Conservation (phyloP, 2,329 filamentous ascomycete genomes). For the Chaetothyriales sp. region DNA sequence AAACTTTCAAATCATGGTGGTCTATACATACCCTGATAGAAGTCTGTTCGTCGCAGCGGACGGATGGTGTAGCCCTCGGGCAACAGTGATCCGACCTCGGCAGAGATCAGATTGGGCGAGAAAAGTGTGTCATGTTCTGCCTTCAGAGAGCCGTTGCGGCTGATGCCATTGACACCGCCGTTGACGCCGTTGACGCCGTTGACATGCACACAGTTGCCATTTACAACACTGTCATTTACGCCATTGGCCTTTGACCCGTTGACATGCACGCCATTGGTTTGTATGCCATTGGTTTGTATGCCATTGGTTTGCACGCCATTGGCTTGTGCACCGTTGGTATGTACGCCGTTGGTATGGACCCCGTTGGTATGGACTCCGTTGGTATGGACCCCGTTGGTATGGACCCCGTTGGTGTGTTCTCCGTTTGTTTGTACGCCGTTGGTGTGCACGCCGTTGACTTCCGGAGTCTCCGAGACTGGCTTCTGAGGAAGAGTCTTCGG, state of each 20-base stretch:
- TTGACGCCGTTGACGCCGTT: slow-evolving; percentile 4
- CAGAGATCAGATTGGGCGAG: slow-evolving; percentile 59
- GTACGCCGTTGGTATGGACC: too few relatives aligned
- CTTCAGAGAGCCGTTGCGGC: neutral
- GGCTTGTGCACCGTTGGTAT: too few relatives aligned
- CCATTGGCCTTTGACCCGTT: too few relatives aligned
- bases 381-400: too few relatives aligned
- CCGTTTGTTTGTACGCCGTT: too few relatives aligned
- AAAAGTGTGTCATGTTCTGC: slow-evolving; percentile 47
- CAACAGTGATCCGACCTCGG: slow-evolving; percentile 54
- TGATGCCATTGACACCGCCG: too few relatives aligned
- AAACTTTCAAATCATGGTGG: neutral
- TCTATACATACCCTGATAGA: slow-evolving; percentile 36
- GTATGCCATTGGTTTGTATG: too few relatives aligned
- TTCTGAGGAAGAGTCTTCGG: neutral
- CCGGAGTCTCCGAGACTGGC: neutral
- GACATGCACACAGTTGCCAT: neutral
- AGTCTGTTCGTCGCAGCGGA: slow-evolving; percentile 64
- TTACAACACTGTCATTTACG: too few relatives aligned
- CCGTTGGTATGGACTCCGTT: neutral
- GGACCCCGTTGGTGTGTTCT: too few relatives aligned
- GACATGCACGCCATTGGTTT: too few relatives aligned
- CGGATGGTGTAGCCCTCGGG: slow-evolving; percentile 73
- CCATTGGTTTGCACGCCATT: too few relatives aligned
- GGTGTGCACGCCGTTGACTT: neutral